Evolutionary conservation across 352 stramenopile genomes (phyloP).

Genomic region (Blastocystis sp.): DNA sequence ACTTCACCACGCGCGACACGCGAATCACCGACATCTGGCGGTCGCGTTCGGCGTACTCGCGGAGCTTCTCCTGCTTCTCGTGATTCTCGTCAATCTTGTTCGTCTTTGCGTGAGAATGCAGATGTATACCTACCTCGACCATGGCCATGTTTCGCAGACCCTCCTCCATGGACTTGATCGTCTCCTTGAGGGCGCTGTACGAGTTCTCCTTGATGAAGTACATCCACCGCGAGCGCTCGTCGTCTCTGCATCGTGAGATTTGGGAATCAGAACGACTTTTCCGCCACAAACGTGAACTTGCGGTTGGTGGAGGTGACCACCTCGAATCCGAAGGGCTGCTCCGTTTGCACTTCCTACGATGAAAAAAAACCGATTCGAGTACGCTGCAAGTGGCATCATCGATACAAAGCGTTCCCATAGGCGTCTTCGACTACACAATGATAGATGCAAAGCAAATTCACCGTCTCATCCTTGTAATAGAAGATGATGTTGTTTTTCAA

Average conservation of each 20-base stretch:
- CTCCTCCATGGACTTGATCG: background rate
- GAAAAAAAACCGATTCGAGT: background rate
- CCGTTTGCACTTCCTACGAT: background rate
- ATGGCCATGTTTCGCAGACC: constrained; percentile 19
- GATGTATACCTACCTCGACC: background rate
- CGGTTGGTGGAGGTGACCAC: background rate
- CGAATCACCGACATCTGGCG: constrained; percentile 13
- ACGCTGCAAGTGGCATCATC: background rate
- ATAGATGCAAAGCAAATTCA: background rate
- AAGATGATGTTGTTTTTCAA: constrained; percentile 39
- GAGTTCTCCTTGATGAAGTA: constrained; percentile 13
- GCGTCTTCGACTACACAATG: background rate
- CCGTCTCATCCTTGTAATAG: background rate
- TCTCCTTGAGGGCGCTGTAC: background rate
- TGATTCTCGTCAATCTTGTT: background rate
- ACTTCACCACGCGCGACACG: background rate
- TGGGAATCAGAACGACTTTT: background rate
- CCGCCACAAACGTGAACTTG: background rate
- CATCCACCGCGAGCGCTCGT: background rate
- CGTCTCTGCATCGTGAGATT: background rate
- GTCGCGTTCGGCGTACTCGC: background rate
- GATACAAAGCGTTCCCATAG: constrained; percentile 2
- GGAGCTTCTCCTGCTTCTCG: background rate
- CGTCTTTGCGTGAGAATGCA: background rate
- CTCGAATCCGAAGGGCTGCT: background rate